Conservation (phyloP, 1,284 basidiomycete species). For the Neotropicomus parvogracilis region DNA sequence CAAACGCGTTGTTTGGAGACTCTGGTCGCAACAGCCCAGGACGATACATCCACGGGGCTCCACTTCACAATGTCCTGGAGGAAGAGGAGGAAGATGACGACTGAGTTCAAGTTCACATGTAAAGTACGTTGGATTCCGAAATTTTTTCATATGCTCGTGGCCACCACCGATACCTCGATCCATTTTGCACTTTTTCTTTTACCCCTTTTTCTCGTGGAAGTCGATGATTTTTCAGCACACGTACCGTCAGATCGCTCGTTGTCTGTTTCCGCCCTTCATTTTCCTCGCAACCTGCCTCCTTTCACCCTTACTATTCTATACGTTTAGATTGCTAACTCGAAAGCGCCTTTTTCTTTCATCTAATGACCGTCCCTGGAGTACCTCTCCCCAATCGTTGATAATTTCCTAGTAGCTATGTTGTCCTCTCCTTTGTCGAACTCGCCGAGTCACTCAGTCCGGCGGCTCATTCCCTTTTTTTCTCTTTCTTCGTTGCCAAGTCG, state of each 20-base stretch:
- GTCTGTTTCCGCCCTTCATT: conserved; percentile 1
- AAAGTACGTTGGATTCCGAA: conserved; percentile 20
- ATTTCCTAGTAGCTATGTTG: conserved; percentile 21
- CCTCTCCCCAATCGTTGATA: conserved; percentile 27
- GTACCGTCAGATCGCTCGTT: conserved; percentile 9
- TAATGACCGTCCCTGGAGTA: conserved; percentile 24
- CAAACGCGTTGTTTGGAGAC: conserved; percentile 39
- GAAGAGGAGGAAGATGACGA: conserved; percentile 74
- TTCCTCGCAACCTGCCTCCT: background rate
- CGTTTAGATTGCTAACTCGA: conserved; percentile 16
- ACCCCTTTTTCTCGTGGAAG: conserved; percentile 9
- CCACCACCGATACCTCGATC: conserved; percentile 28
- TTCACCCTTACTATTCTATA: conserved; percentile 3
- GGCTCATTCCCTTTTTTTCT: background rate
- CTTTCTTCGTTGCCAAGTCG: too few relatives aligned
- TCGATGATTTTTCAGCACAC: conserved; percentile 5
- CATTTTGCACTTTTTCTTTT: conserved; percentile 6
- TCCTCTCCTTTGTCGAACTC: conserved; percentile 16
- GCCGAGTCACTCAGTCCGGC: background rate
- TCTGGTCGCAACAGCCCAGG: conserved; percentile 59
- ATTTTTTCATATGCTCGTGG: conserved; percentile 16
- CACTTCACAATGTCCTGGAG: conserved; percentile 80
- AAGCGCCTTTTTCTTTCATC: conserved; percentile 4
- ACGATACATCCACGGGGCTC: conserved; percentile 82
- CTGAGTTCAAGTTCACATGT: conserved; percentile 19